Evolutionary conservation across 371 early-diverging fungal genomes (phyloP).

Genomic region (Apophysomyces variabilis): DNA sequence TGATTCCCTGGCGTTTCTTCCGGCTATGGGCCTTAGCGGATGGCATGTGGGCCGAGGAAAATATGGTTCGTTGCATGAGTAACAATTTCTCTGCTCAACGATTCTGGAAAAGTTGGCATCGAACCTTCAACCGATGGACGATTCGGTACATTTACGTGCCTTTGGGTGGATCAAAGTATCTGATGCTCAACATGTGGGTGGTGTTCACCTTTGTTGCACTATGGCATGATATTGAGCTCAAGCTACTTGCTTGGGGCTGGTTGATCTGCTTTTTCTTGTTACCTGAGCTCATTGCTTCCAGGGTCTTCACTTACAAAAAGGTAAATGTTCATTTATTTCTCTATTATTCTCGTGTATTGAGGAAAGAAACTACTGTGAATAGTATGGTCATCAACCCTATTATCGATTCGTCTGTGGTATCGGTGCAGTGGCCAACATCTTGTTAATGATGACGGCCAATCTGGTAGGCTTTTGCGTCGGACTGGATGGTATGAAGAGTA

Average conservation of each 20-base stretch:
- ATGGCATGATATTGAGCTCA: constrained; percentile 93
- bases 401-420: constrained; percentile 75
- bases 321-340: constrained; percentile 30
- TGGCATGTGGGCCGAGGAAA: constrained; percentile 85
- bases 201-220: constrained; percentile 95
- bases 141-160: constrained; percentile 91
- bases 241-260: constrained; percentile 93
- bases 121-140: constrained; percentile 89
- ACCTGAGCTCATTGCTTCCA: constrained; percentile 78
- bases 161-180: constrained; percentile 77
- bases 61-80: constrained; percentile 92
- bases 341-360: background rate
- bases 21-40: constrained; percentile 90
- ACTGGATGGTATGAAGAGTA: constrained; percentile 69
- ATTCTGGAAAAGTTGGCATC: constrained; percentile 96
- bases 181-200: constrained; percentile 73
- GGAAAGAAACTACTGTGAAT: background rate
- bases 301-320: constrained; percentile 59
- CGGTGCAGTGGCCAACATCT: constrained; percentile 81
- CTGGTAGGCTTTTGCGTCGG: constrained; percentile 89
- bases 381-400: constrained; percentile 57
- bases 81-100: constrained; percentile 89
- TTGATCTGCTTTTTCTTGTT: constrained; percentile 82
- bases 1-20: constrained; percentile 95
- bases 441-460: constrained; percentile 86